Percentiles rank a stretch among this genome's conserved stretches.
Conservation (phyloP, 1,284 basidiomycete species). For the Pyrrhoderma lamaoense region DNA sequence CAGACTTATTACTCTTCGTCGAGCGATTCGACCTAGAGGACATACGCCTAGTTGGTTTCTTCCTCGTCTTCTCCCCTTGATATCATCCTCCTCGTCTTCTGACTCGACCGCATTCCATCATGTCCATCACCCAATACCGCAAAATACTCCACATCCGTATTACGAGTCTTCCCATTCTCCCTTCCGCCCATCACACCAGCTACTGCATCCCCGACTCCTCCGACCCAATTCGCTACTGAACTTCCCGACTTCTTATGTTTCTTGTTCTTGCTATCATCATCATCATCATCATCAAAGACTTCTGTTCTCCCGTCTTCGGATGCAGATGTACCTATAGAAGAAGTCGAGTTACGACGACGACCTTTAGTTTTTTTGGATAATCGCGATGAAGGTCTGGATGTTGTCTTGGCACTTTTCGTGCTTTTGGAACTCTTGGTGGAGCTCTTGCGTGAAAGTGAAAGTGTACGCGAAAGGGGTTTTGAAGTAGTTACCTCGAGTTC, state of each 20-base stretch:
- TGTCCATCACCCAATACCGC: constrained; percentile 40
- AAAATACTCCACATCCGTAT: constrained; percentile 50
- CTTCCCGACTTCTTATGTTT: constrained; percentile 30
- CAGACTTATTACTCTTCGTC: constrained; percentile 29
- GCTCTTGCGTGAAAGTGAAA: constrained; percentile 1
- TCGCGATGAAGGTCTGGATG: constrained; percentile 25
- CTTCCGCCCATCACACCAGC: constrained; percentile 49
- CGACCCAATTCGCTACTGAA: constrained; percentile 53
- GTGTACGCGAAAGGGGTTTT: constrained; percentile 37
- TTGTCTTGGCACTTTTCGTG: neutral
- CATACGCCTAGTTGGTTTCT: constrained; percentile 20
- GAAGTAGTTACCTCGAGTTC: too few relatives aligned
- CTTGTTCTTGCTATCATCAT: constrained; percentile 25
- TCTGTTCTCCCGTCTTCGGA: constrained; percentile 18
- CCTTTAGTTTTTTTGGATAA: neutral
- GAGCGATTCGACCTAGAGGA: constrained; percentile 22
- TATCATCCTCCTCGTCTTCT: constrained; percentile 26
- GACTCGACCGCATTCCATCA: neutral
- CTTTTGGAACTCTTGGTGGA: constrained; percentile 8
- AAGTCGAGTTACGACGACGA: neutral
- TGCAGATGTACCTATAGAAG: constrained; percentile 38
- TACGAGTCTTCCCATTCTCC: constrained; percentile 29
- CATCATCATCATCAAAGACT: neutral
- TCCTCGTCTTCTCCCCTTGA: constrained; percentile 23
- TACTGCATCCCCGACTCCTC: constrained; percentile 52